Evolutionary conservation across 768 basidiomycete species (phyloP), one percentile per base, ranked within the genome.

Genomic region (Leucocoprinus sp.): DNA sequence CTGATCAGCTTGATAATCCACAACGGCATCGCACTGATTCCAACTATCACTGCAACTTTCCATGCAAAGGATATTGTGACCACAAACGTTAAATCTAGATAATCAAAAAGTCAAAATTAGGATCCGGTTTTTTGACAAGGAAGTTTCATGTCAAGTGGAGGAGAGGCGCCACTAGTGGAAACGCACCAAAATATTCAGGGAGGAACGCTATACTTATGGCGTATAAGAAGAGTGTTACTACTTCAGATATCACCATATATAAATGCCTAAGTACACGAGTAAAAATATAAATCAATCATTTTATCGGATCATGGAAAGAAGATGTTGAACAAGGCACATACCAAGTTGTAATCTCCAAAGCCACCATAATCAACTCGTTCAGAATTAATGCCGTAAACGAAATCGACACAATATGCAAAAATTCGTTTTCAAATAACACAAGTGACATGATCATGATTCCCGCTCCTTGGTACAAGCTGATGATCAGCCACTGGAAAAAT

Each of bases 381-480:
- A 98, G 69, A 52, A 99, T 80, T 46, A 98, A 71, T 0, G 96
- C 90, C 1, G 93, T 96, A 61, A 96, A 99, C 0, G 96, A 98
- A 54, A 98, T 99, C 15, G 95, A 85, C 23, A 99, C 96, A 50
- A 99, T 97, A 60, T 98, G 96, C 54, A 98, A 64, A 64, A 98
- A 98, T 57, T 99, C 93, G 42, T 78, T 93, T 65, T 99, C 96
- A 62, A 98, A 99, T 1, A 99, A 76, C 6, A 95, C 77, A 17
- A 99, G 80, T 0, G 91, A 96, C 71, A 95, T 80, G 58, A 99
- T 89, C 96, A 99, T 99, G 64, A 99, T 99, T 3, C 92, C 92
- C 31, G 90, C 90, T 84, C 93, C 95, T 78, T 99, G 96, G 64
- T 98, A 99, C 38, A 97, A 69, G 58, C 92, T 95, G 59, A 98